Evolutionary conservation across 192 early-diverging fungal genomes (phyloP), one percentile per base, ranked within the genome.

Genomic region (Linderina pennispora): DNA sequence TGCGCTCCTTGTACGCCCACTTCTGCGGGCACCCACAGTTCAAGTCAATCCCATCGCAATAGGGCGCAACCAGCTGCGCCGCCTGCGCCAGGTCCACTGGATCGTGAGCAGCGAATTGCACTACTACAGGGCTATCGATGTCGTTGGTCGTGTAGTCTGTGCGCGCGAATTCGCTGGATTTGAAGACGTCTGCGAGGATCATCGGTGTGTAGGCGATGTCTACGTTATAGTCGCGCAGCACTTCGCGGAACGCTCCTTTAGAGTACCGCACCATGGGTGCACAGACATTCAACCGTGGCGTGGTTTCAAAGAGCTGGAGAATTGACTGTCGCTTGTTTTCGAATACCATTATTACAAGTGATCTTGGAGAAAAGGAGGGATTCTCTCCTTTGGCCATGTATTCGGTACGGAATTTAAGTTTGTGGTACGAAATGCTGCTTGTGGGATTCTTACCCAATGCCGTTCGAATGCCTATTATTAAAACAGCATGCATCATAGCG

Each of bases 231-330:
- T 83, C 68, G 36, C 89, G 72, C 31, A 94, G 80, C 5, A 93
- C 63, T 43, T 94, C 84, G 40, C 94, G 75, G 62, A 98, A 98
- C 0, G 94, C 85, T 4, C 92, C 65, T 50, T 95, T 98, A 48
- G 90, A 93, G 62, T 98, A 98, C 23, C 94, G 77, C 8, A 98
- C 94, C 94, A 98, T 98, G 1, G 94, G 94, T 3, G 91, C 94
- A 44, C 88, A 91, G 3, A 94, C 84, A 53, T 85, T 89, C 25
- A 94, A 50, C 45, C 80, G 75, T 17, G 70, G 61, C 36, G 80
- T 79, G 10, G 68, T 56, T 31, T 77, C 73, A 36, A 80, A 76
- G 11, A 84, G 60, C 40, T 79, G 57, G 22, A 82, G 44, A 35
- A 75, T 57, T 21, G 73, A 75, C 17, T 50, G 57, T 11, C 65